phyloP scores from a whole-genome alignment of 495 filamentous ascomycete species.

The Cryomyces antarcticus region DNA sequence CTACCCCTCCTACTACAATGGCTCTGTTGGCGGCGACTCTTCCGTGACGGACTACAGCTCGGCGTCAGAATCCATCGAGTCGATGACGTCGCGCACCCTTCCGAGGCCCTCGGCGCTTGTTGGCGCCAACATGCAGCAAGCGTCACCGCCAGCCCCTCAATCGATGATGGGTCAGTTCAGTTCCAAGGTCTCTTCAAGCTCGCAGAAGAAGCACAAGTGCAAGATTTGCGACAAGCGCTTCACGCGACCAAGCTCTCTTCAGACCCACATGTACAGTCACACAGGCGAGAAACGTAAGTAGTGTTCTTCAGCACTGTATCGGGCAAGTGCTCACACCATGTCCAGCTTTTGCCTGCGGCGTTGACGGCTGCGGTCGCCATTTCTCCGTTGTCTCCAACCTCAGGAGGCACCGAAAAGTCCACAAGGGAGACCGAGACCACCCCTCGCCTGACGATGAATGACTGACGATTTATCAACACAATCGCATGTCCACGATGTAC shows the following conservation, averaged over 20 bases:
- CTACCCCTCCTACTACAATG: slow-evolving; percentile 48
- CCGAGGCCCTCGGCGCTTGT: slow-evolving; percentile 59
- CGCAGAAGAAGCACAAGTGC: slow-evolving; percentile 99
- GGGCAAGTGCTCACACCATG: slow-evolving; percentile 15
- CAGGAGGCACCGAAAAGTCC: slow-evolving; percentile 86
- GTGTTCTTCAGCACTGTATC: background rate
- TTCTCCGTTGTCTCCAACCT: slow-evolving; percentile 98
- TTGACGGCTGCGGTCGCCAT: slow-evolving; percentile 85
- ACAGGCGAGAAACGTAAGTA: slow-evolving; percentile 96
- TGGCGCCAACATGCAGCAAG: slow-evolving; percentile 26
- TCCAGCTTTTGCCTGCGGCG: slow-evolving; percentile 78
- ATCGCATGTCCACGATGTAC: too few species aligned
- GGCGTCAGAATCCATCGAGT: slow-evolving; percentile 70
- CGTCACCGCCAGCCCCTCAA: slow-evolving; percentile 58
- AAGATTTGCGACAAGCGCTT: slow-evolving; percentile 99
- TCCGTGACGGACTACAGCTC: slow-evolving; percentile 92
- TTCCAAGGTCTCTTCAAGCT: slow-evolving; percentile 86
- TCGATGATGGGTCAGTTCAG: slow-evolving; percentile 99
- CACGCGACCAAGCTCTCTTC: slow-evolving; percentile 84
- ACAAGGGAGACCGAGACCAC: slow-evolving; percentile 54
- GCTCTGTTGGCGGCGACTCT: slow-evolving; percentile 57
- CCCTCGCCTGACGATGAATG: slow-evolving; percentile 18
- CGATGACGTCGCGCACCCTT: slow-evolving; percentile 55
- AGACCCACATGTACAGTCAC: slow-evolving; percentile 98
- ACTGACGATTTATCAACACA: background rate